Percentiles rank a stretch among this genome's conserved stretches.
These are phyloP conservation scores for Pisolithus marmoratus DNA, from an alignment of 768 basidiomycete species.

Conservation along the genomic window DNA sequence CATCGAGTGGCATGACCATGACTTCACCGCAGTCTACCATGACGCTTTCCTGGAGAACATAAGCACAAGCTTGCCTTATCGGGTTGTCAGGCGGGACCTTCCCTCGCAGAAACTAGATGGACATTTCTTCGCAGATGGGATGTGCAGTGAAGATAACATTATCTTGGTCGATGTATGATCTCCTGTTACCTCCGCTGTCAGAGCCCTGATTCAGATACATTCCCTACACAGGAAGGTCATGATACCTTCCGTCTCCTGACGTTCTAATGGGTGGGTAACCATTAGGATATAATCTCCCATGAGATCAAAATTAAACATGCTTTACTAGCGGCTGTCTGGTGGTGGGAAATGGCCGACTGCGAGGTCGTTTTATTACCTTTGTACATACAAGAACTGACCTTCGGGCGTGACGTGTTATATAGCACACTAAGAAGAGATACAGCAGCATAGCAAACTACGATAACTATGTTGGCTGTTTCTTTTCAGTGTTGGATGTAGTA, in stretches of 20 bases:
- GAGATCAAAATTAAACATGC: background rate
- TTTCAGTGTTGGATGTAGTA: too few species aligned
- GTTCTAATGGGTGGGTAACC: slow-evolving; percentile 13
- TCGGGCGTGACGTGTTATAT: too few species aligned
- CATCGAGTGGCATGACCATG: slow-evolving; percentile 19
- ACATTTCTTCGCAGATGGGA: slow-evolving; percentile 24
- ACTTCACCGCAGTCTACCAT: slow-evolving; percentile 22
- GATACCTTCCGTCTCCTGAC: slow-evolving; percentile 26
- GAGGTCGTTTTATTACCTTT: too few species aligned
- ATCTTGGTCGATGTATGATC: slow-evolving; percentile 43
- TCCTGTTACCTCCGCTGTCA: background rate
- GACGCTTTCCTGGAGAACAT: slow-evolving; percentile 38
- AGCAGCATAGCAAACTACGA: too few species aligned
- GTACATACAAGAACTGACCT: too few species aligned
- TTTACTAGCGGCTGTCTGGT: background rate
- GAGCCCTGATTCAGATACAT: background rate
- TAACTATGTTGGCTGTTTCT: too few species aligned
- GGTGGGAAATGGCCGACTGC: background rate
- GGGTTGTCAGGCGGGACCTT: slow-evolving; percentile 26
- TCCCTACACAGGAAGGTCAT: slow-evolving; percentile 17
- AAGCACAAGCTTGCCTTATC: slow-evolving; percentile 43
- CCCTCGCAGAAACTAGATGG: slow-evolving; percentile 5
- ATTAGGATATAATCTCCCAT: background rate
- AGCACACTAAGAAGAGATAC: too few species aligned
- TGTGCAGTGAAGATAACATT: slow-evolving; percentile 55